A percentile compares a stretch with the other conserved stretches of the same genome.
Evolutionary conservation across 441 rosid species (phyloP).

Genomic region (Theobroma grandiflorum): DNA sequence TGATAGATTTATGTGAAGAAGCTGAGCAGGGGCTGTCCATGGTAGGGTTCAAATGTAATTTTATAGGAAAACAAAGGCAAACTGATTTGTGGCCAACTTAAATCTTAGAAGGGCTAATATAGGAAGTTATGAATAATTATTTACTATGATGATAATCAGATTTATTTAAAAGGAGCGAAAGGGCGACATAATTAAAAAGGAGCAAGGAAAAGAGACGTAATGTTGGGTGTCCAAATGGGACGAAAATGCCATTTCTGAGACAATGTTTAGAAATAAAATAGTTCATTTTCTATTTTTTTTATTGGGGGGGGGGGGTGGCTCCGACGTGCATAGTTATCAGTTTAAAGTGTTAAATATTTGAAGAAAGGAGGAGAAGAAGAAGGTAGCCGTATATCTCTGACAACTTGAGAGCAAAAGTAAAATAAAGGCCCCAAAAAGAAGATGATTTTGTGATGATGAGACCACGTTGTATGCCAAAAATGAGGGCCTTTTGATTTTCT

Average conservation of each 20-base stretch:
- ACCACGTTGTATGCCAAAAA: conserved; percentile 31
- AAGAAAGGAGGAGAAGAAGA: neutral
- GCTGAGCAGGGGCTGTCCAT: neutral
- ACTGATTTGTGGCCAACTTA: neutral
- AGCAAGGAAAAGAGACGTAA: neutral
- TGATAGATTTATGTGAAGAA: neutral
- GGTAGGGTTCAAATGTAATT: neutral
- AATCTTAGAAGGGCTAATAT: neutral
- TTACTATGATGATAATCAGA: neutral
- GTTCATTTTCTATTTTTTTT: neutral
- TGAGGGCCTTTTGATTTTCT: neutral
- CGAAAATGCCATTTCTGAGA: neutral
- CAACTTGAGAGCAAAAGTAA: neutral
- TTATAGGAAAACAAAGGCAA: neutral
- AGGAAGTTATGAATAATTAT: neutral
- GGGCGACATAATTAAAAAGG: neutral
- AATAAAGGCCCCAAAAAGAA: conserved; percentile 9
- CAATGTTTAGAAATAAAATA: neutral
- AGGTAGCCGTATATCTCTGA: conserved; percentile 22
- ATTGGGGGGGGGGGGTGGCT: neutral
- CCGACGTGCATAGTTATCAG: conserved; percentile 1
- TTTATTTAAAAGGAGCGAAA: neutral
- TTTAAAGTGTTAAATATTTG: neutral
- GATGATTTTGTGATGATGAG: conserved; percentile 41
- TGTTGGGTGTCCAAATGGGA: conserved; percentile 4